A percentile compares a stretch with the other conserved stretches of the same genome.
phyloP scores from a whole-genome alignment of 139 green algal species.

The Coelastrella sp. region DNA sequence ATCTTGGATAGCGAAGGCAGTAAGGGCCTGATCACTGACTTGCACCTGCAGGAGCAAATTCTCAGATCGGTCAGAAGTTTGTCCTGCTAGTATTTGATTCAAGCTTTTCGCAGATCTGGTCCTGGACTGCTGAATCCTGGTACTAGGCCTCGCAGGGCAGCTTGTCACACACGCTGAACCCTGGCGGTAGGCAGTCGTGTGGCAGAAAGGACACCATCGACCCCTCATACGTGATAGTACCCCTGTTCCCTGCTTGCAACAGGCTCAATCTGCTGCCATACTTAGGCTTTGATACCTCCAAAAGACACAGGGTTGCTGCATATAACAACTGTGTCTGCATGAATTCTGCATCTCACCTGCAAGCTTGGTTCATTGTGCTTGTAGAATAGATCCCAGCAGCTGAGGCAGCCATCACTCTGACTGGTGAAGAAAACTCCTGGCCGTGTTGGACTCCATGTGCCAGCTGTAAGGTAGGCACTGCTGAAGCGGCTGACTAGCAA shows the following conservation, averaged over 20 bases:
- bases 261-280: neutral
- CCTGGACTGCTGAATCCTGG: no score
- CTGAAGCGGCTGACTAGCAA: conserved; percentile 91
- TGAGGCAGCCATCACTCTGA: conserved; percentile 83
- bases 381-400: conserved; percentile 94
- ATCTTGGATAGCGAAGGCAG: conserved; percentile 75
- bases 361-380: conserved; percentile 92
- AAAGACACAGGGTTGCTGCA: no score
- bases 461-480: conserved; percentile 81
- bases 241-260: neutral
- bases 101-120: no score
- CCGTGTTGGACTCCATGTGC: conserved; percentile 81
- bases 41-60: conserved; percentile 41
- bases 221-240: neutral
- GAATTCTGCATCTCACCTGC: no score
- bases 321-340: no score
- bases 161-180: no score
- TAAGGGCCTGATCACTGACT: conserved; percentile 71
- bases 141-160: no score
- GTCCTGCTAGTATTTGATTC: no score
- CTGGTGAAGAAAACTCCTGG: conserved; percentile 88
- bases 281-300: no score
- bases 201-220: no score
- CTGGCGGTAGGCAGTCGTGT: no score
- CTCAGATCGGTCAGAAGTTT: no score